A percentile compares a stretch with the other conserved stretches of the same genome.
These are phyloP conservation scores for Gardenia jasminoides DNA, from an alignment of 257 asterid genomes.

Conservation along the genomic window DNA sequence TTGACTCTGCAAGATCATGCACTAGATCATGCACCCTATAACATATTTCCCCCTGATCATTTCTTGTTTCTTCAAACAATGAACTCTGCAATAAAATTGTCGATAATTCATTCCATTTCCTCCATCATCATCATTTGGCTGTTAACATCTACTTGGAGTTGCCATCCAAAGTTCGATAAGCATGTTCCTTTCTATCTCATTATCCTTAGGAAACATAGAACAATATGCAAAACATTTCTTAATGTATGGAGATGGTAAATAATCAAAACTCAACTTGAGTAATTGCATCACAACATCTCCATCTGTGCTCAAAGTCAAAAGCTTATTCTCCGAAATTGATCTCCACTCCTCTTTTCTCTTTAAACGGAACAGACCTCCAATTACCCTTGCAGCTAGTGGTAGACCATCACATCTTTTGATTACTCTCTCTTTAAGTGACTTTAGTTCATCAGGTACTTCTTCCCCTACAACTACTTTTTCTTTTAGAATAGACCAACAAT, in stretches of 20 bases:
- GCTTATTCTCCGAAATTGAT: background rate
- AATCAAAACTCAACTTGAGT: constrained; percentile 29
- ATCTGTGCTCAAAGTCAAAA: background rate
- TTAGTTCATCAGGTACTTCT: background rate
- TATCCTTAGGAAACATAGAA: constrained; percentile 20
- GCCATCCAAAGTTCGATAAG: constrained; percentile 35
- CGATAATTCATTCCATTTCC: constrained; percentile 12
- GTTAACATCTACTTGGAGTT: background rate
- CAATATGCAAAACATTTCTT: constrained; percentile 39
- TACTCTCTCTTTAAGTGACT: background rate
- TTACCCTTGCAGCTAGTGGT: constrained; percentile 10
- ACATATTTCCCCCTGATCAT: background rate
- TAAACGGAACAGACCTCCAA: constrained; percentile 27
- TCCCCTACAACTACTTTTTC: background rate
- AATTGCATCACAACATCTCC: background rate
- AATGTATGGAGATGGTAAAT: constrained; percentile 15
- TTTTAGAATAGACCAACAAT: background rate
- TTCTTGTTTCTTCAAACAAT: constrained; percentile 11
- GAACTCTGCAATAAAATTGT: constrained; percentile 28
- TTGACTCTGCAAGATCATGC: constrained; percentile 29
- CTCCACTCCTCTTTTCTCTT: constrained; percentile 21
- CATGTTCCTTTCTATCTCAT: background rate
- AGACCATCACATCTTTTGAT: background rate
- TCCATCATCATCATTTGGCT: background rate
- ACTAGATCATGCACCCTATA: constrained; percentile 35